Evolutionary conservation across 140 eudicot species (phyloP).

Genomic region (Senecio squalidus): DNA sequence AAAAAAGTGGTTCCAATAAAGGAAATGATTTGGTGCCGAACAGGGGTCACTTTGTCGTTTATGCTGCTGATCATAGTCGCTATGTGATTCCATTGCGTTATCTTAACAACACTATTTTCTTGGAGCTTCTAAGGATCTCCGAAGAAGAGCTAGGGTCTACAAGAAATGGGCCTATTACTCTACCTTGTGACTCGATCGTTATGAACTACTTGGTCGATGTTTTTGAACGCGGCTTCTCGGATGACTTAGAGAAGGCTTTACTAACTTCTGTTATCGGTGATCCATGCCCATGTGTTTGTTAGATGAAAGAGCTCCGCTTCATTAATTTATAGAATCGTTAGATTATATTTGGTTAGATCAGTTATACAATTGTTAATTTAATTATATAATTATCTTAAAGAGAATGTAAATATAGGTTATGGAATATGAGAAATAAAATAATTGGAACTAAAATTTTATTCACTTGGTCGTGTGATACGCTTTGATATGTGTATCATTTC

Average conservation of each 20-base stretch:
- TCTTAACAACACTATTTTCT: slow-evolving; percentile 30
- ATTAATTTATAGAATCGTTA: no score
- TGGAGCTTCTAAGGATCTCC: slow-evolving; percentile 34
- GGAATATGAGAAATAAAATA: no score
- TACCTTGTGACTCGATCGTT: slow-evolving; percentile 35
- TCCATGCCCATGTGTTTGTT: slow-evolving; percentile 14
- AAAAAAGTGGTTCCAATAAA: neutral
- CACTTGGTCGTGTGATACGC: no score
- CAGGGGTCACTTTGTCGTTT: slow-evolving; percentile 37
- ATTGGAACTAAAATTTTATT: no score
- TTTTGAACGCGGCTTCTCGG: slow-evolving; percentile 20
- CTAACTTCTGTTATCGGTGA: slow-evolving; percentile 14
- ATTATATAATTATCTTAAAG: no score
- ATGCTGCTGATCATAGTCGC: slow-evolving; percentile 27
- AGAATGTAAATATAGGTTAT: no score
- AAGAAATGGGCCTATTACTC: slow-evolving; percentile 27
- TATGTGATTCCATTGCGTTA: slow-evolving; percentile 35
- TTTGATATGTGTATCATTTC: no score
- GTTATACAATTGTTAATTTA: no score
- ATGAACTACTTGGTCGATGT: slow-evolving; percentile 26
- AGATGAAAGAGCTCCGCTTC: slow-evolving; percentile 21
- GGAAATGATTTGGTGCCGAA: neutral
- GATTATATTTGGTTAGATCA: no score
- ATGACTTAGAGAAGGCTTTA: slow-evolving; percentile 29
- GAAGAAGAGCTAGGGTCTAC: slow-evolving; percentile 43